phyloP scores from a whole-genome alignment of 1,284 basidiomycete genomes.

The Ganoderma leucocontextum region DNA sequence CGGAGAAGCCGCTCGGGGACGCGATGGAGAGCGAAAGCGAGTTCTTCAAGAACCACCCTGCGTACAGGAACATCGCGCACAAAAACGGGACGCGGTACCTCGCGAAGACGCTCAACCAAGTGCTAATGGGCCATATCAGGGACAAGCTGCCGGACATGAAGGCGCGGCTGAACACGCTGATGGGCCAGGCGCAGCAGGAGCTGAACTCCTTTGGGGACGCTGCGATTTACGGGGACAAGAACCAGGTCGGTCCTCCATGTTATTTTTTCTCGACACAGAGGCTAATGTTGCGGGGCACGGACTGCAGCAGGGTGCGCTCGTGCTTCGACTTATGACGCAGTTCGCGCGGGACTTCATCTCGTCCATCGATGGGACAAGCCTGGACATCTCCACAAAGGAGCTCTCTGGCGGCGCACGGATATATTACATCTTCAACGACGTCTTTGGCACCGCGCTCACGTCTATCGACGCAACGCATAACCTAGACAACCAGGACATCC shows the following conservation, averaged over 20 bases:
- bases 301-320: slow-evolving; percentile 79
- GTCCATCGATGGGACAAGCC: slow-evolving; percentile 97
- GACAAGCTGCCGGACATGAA: slow-evolving; percentile 99
- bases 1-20: slow-evolving; percentile 86
- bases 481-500: slow-evolving; percentile 93
- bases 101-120: slow-evolving; percentile 94
- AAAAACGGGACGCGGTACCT: slow-evolving; percentile 97
- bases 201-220: slow-evolving; percentile 96
- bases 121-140: slow-evolving; percentile 96
- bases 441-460: slow-evolving; percentile 93
- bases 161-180: slow-evolving; percentile 95
- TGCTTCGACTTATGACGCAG: slow-evolving; percentile 98
- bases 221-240: slow-evolving; percentile 91
- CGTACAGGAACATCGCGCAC: slow-evolving; percentile 96
- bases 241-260: slow-evolving; percentile 60
- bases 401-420: slow-evolving; percentile 97
- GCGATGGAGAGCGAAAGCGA: slow-evolving; percentile 89
- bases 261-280: neutral
- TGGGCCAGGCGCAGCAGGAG: slow-evolving; percentile 99
- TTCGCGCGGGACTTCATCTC: slow-evolving; percentile 98
- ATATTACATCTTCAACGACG: slow-evolving; percentile 99
- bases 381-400: slow-evolving; percentile 98
- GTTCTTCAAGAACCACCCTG: slow-evolving; percentile 91
- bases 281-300: neutral
- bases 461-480: slow-evolving; percentile 93